Conservation (phyloP, 1,284 basidiomycete species). For the Tetrapyrgos nigripes region DNA sequence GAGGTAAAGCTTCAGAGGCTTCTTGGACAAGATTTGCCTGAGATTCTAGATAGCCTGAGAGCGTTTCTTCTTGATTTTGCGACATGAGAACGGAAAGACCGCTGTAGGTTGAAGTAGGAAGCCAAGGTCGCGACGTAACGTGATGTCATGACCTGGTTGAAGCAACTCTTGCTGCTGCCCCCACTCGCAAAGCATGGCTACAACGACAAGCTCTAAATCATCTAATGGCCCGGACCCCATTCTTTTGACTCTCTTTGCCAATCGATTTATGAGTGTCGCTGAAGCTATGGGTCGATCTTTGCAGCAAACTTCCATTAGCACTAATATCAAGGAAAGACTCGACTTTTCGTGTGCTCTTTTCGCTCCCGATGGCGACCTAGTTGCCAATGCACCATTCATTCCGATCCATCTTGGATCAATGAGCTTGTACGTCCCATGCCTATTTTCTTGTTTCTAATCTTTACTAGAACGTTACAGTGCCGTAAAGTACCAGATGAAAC, state of each 20-base stretch:
- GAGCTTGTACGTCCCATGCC: conserved; percentile 72
- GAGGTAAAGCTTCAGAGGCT: conserved; percentile 75
- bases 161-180: not conserved
- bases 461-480: conserved; percentile 55
- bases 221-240: conserved; percentile 79
- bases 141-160: too few species aligned
- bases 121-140: too few species aligned
- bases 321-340: conserved; percentile 90
- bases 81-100: conserved; percentile 3
- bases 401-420: conserved; percentile 83
- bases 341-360: conserved; percentile 93
- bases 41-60: conserved; percentile 59
- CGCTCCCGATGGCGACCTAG: conserved; percentile 88
- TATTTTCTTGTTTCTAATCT: conserved; percentile 10
- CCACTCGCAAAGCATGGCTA: not conserved
- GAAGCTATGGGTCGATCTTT: conserved; percentile 93
- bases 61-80: conserved; percentile 31
- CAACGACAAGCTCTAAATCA: not conserved
- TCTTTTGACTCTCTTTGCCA: conserved; percentile 87
- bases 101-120: too few species aligned
- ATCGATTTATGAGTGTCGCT: conserved; percentile 92
- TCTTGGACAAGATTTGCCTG: conserved; percentile 68
- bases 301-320: conserved; percentile 90
- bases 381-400: conserved; percentile 91
- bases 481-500: conserved; percentile 88